Base-by-base conservation (phyloP, 345 rosid genomes). In the Noccaea bulbosa region DNA sequence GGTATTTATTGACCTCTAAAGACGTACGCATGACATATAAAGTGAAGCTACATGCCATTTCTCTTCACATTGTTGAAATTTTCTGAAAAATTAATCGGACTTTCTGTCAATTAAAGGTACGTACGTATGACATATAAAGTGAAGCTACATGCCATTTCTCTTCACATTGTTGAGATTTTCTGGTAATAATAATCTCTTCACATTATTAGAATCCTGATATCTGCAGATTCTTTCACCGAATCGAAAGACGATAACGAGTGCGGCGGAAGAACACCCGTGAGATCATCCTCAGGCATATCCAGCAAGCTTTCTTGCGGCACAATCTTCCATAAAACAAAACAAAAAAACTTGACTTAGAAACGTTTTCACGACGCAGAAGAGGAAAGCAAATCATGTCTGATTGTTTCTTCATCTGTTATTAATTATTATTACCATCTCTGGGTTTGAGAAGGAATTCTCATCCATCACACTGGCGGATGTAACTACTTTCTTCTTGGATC, bases 381-480 rank as follows among this genome's bases (percentile, higher is more conserved):
- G 15, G 22, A 40, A 50, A 50, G 33, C 0, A 54, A 53, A 10
- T 38, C 44, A 12, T 41, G 11, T 17, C 12, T 11, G 15, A 24
- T 12, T 62, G 49, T 16, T 17, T 63, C 46, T 3, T 20, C 55
- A n/a, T 72, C 16, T 2, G 41, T 32, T 44, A 24, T 24, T 24
- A 24, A 24, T 24, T 24, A 24, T 24, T 24, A 24, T 22, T 70
- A 88, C 97, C 97, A 87, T 93, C 8, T 71, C 41, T 22, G 94
- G 94, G 15, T 85, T 56, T 1, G 61, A 41, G 66, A 89, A 91
- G 27, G 98, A 87, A 58, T 93, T 93, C 78, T 91, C 98, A 47
- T 93, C 98, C 94, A 69, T 83, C 69, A 80, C 60, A 66, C 78
- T 85, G 5, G 62, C 12, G 33, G 96, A 93, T 35, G 92, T 83